A percentile compares a stretch with the other conserved stretches of the same genome.
phyloP scores from a whole-genome alignment of 139 green algal genomes.

The Chlamydomonas asymmetrica region DNA sequence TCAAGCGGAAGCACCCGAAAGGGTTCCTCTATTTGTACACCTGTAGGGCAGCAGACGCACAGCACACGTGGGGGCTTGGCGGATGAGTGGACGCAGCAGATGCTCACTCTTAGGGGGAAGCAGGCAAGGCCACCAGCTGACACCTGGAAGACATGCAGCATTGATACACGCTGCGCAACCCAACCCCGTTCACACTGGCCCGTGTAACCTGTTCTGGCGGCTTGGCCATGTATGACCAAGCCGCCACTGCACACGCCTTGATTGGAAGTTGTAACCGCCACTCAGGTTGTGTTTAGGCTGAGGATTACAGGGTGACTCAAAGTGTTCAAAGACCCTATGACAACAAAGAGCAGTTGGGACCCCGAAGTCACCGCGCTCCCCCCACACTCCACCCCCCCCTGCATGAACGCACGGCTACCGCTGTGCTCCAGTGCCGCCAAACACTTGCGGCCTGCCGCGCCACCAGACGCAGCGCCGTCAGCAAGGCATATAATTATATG shows the following conservation, averaged over 20 bases:
- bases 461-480: neutral
- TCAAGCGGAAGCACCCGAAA: slow-evolving; percentile 48
- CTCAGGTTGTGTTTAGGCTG: no score
- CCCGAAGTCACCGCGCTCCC: no score
- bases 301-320: no score
- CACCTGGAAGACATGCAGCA: neutral
- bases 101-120: neutral
- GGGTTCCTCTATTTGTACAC: slow-evolving; percentile 48
- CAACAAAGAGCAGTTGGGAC: no score
- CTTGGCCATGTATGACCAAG: no score
- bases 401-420: no score
- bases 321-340: no score
- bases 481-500: neutral
- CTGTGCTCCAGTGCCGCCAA: no score
- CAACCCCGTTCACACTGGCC: neutral
- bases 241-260: no score
- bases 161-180: neutral
- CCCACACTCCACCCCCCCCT: no score
- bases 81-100: neutral
- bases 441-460: no score
- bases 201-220: neutral
- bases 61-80: neutral
- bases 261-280: no score
- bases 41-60: neutral
- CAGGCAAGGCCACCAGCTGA: neutral